Evolutionary conservation across 2,329 filamentous ascomycete species (phyloP).

Genomic region (Cladophialophora psammophila): DNA sequence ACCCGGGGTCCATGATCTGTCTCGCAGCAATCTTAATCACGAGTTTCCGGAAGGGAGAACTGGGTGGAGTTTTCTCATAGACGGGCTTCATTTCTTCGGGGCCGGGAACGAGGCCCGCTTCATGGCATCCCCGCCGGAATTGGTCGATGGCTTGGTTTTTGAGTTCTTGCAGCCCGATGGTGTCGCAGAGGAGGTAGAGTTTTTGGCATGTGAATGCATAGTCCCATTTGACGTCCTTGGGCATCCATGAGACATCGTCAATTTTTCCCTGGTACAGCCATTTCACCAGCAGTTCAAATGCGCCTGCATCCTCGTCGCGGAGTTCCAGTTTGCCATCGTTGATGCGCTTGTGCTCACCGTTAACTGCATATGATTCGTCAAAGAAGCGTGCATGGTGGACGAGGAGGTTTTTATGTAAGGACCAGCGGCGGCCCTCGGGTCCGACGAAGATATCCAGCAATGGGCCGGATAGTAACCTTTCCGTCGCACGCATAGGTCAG

Average conservation of each 20-base stretch:
- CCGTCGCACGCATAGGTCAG: conserved; percentile 26
- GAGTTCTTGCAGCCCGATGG: conserved; percentile 58
- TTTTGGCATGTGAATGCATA: conserved; percentile 62
- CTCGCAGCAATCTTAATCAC: conserved; percentile 63
- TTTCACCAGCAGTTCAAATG: conserved; percentile 63
- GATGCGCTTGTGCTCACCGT: conserved; percentile 43
- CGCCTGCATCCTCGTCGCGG: conserved; percentile 57
- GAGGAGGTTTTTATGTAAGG: conserved; percentile 61
- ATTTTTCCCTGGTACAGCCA: conserved; percentile 64
- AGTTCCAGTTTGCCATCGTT: conserved; percentile 54
- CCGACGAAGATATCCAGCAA: conserved; percentile 62
- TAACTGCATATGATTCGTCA: conserved; percentile 46
- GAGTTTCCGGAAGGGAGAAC: conserved; percentile 58
- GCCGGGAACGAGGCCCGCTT: conserved; percentile 61
- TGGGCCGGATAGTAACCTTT: conserved; percentile 61
- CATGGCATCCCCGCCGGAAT: conserved; percentile 58
- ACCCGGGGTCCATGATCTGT: conserved; percentile 64
- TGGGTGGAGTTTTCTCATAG: conserved; percentile 55
- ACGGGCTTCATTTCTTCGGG: conserved; percentile 63
- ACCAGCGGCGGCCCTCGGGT: conserved; percentile 56
- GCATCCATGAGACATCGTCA: conserved; percentile 57
- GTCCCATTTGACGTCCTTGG: conserved; percentile 60
- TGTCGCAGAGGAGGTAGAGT: conserved; percentile 61
- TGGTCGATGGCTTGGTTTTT: conserved; percentile 64
- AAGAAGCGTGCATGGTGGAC: conserved; percentile 61